These are phyloP conservation scores for Cytospora schulzeri DNA, from an alignment of 2,329 filamentous ascomycete species.

Conservation along the genomic window DNA sequence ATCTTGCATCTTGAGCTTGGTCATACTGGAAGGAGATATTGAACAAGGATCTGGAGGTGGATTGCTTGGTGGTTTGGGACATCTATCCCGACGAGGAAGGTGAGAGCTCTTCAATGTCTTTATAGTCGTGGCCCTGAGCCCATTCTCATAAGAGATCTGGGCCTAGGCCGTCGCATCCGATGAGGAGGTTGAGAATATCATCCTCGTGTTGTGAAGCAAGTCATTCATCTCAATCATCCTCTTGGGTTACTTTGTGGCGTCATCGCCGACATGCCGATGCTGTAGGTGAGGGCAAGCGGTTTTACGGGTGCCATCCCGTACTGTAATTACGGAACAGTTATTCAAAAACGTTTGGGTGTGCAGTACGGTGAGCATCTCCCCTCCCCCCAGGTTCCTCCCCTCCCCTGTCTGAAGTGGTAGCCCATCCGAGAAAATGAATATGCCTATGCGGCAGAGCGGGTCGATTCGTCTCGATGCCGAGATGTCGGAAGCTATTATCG, in stretches of 20 bases:
- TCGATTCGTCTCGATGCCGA: constrained; percentile 4
- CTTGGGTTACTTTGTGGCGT: constrained; percentile 9
- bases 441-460: not conserved
- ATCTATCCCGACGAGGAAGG: constrained; percentile 3
- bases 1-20: constrained; percentile 3
- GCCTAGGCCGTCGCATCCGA: not conserved
- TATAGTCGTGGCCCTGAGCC: constrained; percentile 5
- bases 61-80: not conserved
- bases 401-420: not conserved
- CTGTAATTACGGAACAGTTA: too few relatives aligned
- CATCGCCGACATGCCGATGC: constrained; percentile 22
- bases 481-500: not conserved
- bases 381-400: too few relatives aligned
- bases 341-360: not conserved
- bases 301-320: constrained; percentile 6
- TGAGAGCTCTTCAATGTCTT: not conserved
- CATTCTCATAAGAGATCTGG: not conserved
- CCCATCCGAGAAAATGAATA: not conserved
- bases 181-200: not conserved
- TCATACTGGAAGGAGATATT: constrained; percentile 5
- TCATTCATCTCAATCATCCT: not conserved
- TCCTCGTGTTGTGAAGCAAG: constrained; percentile 8
- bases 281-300: not conserved
- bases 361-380: not conserved
- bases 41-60: not conserved